These are phyloP conservation scores for Aureobasidium leucospermi DNA, from an alignment of 2,329 filamentous ascomycete genomes.

Conservation along the genomic window DNA sequence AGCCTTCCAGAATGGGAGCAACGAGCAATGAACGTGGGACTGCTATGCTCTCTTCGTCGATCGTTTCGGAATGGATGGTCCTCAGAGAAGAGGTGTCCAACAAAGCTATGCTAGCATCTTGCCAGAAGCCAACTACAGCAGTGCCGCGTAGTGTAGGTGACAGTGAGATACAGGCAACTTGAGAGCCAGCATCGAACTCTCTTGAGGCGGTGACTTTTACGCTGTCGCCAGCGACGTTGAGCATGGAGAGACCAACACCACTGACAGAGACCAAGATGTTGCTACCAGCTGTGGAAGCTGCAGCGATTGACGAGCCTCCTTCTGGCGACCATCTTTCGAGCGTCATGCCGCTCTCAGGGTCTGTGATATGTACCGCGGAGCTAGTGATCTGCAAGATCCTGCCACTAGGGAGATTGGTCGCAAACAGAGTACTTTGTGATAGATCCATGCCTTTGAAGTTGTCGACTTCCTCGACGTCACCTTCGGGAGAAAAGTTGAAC, in stretches of 20 bases:
- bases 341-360: slow-evolving; percentile 48
- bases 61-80: slow-evolving; percentile 55
- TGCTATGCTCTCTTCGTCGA: slow-evolving; percentile 58
- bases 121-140: slow-evolving; percentile 82
- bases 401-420: slow-evolving; percentile 53
- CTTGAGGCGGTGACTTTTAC: slow-evolving; percentile 53
- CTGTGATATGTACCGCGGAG: slow-evolving; percentile 53
- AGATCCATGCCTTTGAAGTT: slow-evolving; percentile 63
- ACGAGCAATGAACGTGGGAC: slow-evolving; percentile 78
- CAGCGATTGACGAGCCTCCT: slow-evolving; percentile 56
- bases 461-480: slow-evolving; percentile 82
- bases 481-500: slow-evolving; percentile 66
- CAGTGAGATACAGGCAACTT: slow-evolving; percentile 79
- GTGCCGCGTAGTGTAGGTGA: slow-evolving; percentile 55
- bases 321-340: slow-evolving; percentile 52
- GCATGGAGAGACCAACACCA: slow-evolving; percentile 62
- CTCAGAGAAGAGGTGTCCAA: slow-evolving; percentile 61
- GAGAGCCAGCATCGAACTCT: slow-evolving; percentile 58
- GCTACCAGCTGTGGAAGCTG: slow-evolving; percentile 65
- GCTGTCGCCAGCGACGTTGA: slow-evolving; percentile 52
- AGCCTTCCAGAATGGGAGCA: slow-evolving; percentile 62
- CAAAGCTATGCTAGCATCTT: slow-evolving; percentile 70
- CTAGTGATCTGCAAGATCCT: slow-evolving; percentile 71
- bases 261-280: slow-evolving; percentile 68
- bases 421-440: slow-evolving; percentile 64